Evolutionary conservation across 495 filamentous ascomycete species (phyloP), one percentile per base, ranked within the genome.

Genomic region (Choiromyces venosus): DNA sequence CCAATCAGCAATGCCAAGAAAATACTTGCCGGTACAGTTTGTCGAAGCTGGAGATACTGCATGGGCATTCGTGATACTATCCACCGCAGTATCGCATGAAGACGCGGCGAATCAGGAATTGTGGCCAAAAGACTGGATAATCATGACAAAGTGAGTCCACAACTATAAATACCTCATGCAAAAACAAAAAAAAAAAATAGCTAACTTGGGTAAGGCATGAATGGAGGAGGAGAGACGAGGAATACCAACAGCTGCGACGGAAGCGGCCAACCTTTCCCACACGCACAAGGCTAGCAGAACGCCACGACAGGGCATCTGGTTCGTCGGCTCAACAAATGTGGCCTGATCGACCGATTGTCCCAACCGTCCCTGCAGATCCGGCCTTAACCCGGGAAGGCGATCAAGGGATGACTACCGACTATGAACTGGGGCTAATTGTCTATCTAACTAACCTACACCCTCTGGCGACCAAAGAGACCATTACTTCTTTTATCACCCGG

Each of bases 81-180:
- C 83, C 40, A 75, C 75, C n/a, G 39, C 46, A 18, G 73, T 82
- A 65, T 73, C 73, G 18, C 65, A 77, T 67, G 68, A 67, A 46
- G 74, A 80, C 73, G 76, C 71, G 64, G 71, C 61, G 25, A 72
- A 75, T 6, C 70, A 66, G 67, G 66, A 70, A 36, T 18, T 77
- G 37, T 83, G 80, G 79, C 83, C 83, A 1, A 69, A 78, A 18
- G 75, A 80, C 44, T 85, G 83, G 83, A 83, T 83, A 68, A 73
- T 84, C 16, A 73, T 85, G 76, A 81, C 81, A 25, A 82, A 83
- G 81, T 82, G 70, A 74, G 74, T 40, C n/a, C 35, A 70, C 37
- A 42, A 21, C 37, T 65, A 35, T 79, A 25, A 35, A 46, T 37
- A 37, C 37, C 37, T 37, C 33, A 37, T 72, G 21, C 36, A 69